These are phyloP conservation scores for Aspergillus avenaceus DNA, from an alignment of 495 filamentous ascomycete genomes.

Conservation along the genomic window DNA sequence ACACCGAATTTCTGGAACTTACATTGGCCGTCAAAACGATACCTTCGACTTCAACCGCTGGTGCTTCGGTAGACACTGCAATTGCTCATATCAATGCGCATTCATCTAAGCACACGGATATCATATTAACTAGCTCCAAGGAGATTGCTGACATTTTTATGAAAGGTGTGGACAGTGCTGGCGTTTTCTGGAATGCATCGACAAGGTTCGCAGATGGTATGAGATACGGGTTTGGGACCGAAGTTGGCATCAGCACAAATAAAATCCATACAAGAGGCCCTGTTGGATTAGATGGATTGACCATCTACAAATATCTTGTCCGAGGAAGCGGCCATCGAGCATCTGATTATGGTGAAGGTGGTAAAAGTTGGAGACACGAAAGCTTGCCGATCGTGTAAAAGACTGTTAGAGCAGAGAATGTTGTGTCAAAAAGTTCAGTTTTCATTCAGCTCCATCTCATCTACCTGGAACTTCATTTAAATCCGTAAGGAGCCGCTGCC, in stretches of 20 bases:
- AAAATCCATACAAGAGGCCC: slow-evolving; percentile 95
- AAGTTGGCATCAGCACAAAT: slow-evolving; percentile 97
- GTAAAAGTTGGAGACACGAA: slow-evolving; percentile 65
- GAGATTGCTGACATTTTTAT: slow-evolving; percentile 73
- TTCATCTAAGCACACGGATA: slow-evolving; percentile 93
- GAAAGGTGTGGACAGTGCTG: slow-evolving; percentile 78
- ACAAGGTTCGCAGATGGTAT: slow-evolving; percentile 94
- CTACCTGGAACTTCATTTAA: slow-evolving; percentile 8
- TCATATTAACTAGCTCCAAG: slow-evolving; percentile 68
- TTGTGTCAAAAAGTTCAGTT: slow-evolving; percentile 13
- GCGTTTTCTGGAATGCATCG: slow-evolving; percentile 96
- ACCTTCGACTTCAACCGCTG: slow-evolving; percentile 25
- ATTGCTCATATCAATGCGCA: slow-evolving; percentile 87
- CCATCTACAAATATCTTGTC: slow-evolving; percentile 94
- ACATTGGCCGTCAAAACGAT: slow-evolving; percentile 83
- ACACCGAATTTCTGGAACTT: slow-evolving; percentile 87
- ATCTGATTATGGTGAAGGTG: slow-evolving; percentile 67
- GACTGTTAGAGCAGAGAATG: neutral
- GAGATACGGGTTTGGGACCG: slow-evolving; percentile 95
- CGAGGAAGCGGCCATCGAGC: slow-evolving; percentile 74
- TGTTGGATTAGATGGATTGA: slow-evolving; percentile 89
- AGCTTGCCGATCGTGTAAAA: slow-evolving; percentile 32
- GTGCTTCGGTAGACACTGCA: slow-evolving; percentile 56
- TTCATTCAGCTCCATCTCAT: slow-evolving; percentile 11
- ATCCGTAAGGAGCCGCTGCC: slow-evolving; percentile 4